Conservation (phyloP, 2,329 filamentous ascomycete species). For the Exophiala sideris region DNA sequence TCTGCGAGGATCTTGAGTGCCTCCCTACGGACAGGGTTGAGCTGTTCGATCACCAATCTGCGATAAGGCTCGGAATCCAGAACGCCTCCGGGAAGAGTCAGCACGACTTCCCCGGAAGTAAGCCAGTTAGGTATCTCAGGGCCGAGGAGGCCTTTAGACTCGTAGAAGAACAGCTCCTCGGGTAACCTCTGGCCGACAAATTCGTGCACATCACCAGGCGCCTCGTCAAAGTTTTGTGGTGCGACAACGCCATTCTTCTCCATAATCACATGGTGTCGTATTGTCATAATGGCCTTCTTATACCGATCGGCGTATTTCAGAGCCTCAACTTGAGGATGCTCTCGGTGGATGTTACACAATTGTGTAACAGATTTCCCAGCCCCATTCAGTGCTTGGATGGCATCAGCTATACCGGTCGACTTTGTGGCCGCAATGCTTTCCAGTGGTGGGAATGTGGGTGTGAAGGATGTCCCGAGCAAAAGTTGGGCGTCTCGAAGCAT, state of each 20-base stretch:
- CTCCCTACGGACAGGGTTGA: slow-evolving; percentile 71
- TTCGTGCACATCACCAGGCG: slow-evolving; percentile 80
- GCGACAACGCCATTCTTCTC: slow-evolving; percentile 72
- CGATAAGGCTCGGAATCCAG: slow-evolving; percentile 77
- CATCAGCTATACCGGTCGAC: slow-evolving; percentile 62
- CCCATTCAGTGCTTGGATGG: slow-evolving; percentile 70
- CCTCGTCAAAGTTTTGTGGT: slow-evolving; percentile 67
- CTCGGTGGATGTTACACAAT: slow-evolving; percentile 73
- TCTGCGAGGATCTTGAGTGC: slow-evolving; percentile 75
- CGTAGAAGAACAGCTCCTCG: slow-evolving; percentile 84
- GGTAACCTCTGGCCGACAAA: slow-evolving; percentile 88
- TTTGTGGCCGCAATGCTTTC: slow-evolving; percentile 56
- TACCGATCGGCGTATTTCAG: slow-evolving; percentile 81
- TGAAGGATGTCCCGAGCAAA: slow-evolving; percentile 76
- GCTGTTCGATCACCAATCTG: slow-evolving; percentile 68
- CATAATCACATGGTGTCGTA: slow-evolving; percentile 84
- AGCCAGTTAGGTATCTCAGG: slow-evolving; percentile 78
- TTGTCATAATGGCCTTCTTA: slow-evolving; percentile 76
- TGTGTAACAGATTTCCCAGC: slow-evolving; percentile 65
- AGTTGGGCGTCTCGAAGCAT: slow-evolving; percentile 67
- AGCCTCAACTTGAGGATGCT: slow-evolving; percentile 69
- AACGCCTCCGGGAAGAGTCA: slow-evolving; percentile 82
- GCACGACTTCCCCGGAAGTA: slow-evolving; percentile 71
- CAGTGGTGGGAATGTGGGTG: slow-evolving; percentile 75
- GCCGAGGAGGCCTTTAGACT: slow-evolving; percentile 77